phyloP scores from a whole-genome alignment of 371 early-diverging fungal genomes.

The Mucor sp. region DNA sequence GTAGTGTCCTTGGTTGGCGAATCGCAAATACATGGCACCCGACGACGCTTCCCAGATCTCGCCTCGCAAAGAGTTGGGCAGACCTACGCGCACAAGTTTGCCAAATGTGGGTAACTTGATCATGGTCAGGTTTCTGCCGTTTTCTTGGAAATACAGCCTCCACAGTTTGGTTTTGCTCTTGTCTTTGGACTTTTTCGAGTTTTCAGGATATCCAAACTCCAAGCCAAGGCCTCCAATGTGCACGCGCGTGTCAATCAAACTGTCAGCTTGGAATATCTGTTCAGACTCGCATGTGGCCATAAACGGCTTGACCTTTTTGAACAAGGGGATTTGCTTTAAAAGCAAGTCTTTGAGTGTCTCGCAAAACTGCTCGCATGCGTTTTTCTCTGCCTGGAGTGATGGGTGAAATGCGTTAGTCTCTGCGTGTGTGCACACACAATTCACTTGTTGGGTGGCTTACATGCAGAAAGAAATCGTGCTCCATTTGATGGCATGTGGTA shows the following conservation, averaged over 20 bases:
- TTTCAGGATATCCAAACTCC: conserved; percentile 89
- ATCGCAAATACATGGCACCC: conserved; percentile 88
- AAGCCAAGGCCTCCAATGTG: conserved; percentile 76
- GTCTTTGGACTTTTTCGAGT: conserved; percentile 74
- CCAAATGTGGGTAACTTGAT: conserved; percentile 82
- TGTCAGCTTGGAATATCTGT: conserved; percentile 51
- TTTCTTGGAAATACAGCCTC: conserved; percentile 78
- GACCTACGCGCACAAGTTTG: conserved; percentile 89
- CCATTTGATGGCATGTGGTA: conserved; percentile 67
- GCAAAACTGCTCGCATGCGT: conserved; percentile 59
- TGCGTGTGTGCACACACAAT: too few relatives aligned
- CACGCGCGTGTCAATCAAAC: conserved; percentile 42
- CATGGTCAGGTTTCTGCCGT: conserved; percentile 91
- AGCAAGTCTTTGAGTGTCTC: conserved; percentile 50
- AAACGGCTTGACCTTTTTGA: conserved; percentile 82
- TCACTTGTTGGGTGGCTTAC: too few relatives aligned
- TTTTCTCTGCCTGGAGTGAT: conserved; percentile 51
- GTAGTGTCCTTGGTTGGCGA: conserved; percentile 85
- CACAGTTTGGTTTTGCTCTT: conserved; percentile 78
- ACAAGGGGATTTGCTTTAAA: conserved; percentile 59
- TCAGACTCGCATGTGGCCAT: conserved; percentile 78
- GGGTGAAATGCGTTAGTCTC: too few relatives aligned
- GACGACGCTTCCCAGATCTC: conserved; percentile 96
- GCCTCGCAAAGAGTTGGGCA: conserved; percentile 90
- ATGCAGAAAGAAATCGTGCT: conserved; percentile 55